Conservation (phyloP, 805 yeast genomes). For the Torulaspora indica region DNA sequence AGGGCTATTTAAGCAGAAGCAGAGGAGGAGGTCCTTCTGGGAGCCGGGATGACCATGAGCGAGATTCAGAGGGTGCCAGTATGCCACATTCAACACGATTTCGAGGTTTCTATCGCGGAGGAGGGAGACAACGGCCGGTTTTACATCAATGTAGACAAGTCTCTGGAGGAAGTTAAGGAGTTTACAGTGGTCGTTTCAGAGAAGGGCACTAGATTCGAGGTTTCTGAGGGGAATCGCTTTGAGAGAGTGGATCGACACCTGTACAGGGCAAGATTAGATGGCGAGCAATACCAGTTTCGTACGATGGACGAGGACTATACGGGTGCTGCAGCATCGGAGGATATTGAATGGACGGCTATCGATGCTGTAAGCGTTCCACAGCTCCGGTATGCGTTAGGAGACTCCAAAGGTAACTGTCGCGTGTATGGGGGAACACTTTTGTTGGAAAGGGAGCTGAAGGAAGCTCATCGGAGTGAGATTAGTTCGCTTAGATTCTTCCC, state of each 20-base stretch:
- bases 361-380: constrained; percentile 35
- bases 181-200: constrained; percentile 28
- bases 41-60: not conserved
- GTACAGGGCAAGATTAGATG: constrained; percentile 17
- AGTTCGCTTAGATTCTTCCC: constrained; percentile 51
- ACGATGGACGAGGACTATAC: constrained; percentile 11
- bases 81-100: constrained; percentile 43
- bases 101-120: constrained; percentile 39
- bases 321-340: constrained; percentile 1
- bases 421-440: constrained; percentile 20
- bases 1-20: not conserved
- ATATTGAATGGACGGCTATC: constrained; percentile 31
- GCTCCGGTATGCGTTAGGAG: constrained; percentile 34
- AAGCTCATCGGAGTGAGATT: constrained; percentile 52
- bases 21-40: not conserved
- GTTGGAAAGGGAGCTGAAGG: constrained; percentile 15
- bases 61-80: constrained; percentile 8
- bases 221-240: constrained; percentile 15
- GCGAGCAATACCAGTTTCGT: constrained; percentile 13
- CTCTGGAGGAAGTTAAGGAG: constrained; percentile 28
- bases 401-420: constrained; percentile 34
- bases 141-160: constrained; percentile 41
- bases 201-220: constrained; percentile 18
- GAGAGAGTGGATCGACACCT: constrained; percentile 5
- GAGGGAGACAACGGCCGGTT: constrained; percentile 37